Evolutionary conservation across 805 yeast genomes (phyloP).

Genomic region (Ogataea methylovora): DNA sequence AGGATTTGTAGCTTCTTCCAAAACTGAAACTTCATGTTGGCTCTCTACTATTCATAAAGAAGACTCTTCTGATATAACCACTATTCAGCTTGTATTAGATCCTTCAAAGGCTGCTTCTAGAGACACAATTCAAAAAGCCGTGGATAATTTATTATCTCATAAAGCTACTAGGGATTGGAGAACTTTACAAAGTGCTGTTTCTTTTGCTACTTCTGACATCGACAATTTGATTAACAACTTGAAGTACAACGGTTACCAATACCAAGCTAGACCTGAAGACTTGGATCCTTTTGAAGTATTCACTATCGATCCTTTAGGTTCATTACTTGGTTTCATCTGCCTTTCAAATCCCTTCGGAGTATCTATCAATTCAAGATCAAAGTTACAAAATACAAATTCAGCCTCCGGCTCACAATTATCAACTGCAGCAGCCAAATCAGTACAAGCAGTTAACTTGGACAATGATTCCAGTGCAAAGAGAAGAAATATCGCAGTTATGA

Average conservation of each 20-base stretch:
- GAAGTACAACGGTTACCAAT: constrained; percentile 23
- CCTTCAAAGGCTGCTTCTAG: constrained; percentile 17
- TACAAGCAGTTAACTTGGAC: background rate
- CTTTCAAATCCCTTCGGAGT: constrained; percentile 43
- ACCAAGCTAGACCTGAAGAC: constrained; percentile 64
- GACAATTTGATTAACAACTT: constrained; percentile 29
- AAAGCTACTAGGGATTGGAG: constrained; percentile 39
- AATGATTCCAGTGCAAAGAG: constrained; percentile 9
- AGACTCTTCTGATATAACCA: constrained; percentile 16
- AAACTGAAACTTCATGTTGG: constrained; percentile 21
- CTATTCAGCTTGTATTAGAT: constrained; percentile 19
- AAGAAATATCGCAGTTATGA: constrained; percentile 86
- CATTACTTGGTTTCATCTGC: constrained; percentile 71
- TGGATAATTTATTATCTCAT: constrained; percentile 20
- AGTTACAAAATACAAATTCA: no score
- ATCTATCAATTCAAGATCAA: constrained; percentile 9
- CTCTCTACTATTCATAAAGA: constrained; percentile 17
- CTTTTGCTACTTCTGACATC: constrained; percentile 39
- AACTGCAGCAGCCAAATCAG: background rate
- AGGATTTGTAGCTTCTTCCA: constrained; percentile 25
- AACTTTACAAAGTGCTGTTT: constrained; percentile 34
- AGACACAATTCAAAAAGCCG: constrained; percentile 17
- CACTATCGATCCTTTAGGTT: constrained; percentile 78
- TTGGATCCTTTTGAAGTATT: constrained; percentile 70
- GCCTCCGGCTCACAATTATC: background rate